Evolutionary conservation across 805 yeast genomes (phyloP).

Genomic region (Teunomyces barrocoloradensis): DNA sequence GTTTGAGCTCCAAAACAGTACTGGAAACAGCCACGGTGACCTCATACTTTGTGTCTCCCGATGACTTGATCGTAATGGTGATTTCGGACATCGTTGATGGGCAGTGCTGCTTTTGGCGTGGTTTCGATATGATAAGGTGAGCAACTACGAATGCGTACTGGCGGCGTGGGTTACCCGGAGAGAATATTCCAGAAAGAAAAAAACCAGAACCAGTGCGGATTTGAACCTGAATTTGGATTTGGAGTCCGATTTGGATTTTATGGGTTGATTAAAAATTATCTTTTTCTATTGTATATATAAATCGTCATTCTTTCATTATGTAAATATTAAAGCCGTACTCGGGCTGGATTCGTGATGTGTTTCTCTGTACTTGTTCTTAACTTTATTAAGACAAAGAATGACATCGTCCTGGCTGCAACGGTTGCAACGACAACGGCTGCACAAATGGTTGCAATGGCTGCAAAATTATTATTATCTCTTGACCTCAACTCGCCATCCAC

Average conservation of each 20-base stretch:
- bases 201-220: no score
- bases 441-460: slow-evolving; percentile 1
- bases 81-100: slow-evolving; percentile 23
- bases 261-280: no score
- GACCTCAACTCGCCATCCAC: slow-evolving; percentile 44
- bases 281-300: no score
- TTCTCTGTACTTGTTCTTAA: not conserved
- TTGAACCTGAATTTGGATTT: no score
- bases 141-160: not conserved
- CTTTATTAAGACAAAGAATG: not conserved
- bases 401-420: not conserved
- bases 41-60: slow-evolving; percentile 81
- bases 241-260: no score
- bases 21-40: slow-evolving; percentile 51
- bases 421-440: not conserved
- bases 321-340: not conserved
- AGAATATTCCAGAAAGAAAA: slow-evolving; percentile 1
- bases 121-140: not conserved
- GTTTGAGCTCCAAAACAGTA: slow-evolving; percentile 70
- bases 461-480: slow-evolving; percentile 12
- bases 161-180: slow-evolving; percentile 3
- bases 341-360: not conserved
- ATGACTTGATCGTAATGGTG: slow-evolving; percentile 38
- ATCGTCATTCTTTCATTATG: not conserved
- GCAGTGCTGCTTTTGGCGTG: not conserved